phyloP scores from a whole-genome alignment of 371 early-diverging fungal genomes.

The Mortierella sp. region DNA sequence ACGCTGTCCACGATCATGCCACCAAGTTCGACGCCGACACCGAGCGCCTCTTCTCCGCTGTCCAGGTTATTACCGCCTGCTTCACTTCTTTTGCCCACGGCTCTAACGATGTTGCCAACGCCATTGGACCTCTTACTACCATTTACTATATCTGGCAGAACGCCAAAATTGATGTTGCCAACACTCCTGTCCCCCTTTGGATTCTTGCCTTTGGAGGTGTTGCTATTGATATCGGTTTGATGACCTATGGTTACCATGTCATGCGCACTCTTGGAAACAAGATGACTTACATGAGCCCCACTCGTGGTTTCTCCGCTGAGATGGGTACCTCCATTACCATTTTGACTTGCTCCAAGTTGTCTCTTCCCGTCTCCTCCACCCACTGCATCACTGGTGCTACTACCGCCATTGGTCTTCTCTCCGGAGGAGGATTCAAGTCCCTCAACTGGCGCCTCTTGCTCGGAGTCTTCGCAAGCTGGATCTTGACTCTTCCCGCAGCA shows the following conservation, averaged over 20 bases:
- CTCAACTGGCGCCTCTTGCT: constrained; percentile 87
- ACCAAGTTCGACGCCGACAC: constrained; percentile 81
- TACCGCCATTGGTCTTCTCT: constrained; percentile 88
- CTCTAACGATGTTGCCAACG: constrained; percentile 92
- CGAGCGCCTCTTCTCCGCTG: constrained; percentile 86
- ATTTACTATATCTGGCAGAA: constrained; percentile 79
- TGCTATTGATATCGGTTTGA: constrained; percentile 85
- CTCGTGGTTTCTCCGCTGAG: constrained; percentile 86
- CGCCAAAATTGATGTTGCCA: constrained; percentile 63
- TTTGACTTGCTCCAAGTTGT: constrained; percentile 86
- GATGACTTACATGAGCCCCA: constrained; percentile 86
- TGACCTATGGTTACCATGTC: constrained; percentile 77
- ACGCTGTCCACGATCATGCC: constrained; percentile 71
- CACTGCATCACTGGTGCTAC: constrained; percentile 92
- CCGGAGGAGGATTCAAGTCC: constrained; percentile 73
- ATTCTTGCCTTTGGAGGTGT: constrained; percentile 83
- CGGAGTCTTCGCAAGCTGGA: constrained; percentile 82
- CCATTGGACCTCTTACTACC: constrained; percentile 83
- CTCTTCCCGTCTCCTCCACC: constrained; percentile 90
- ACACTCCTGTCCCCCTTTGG: constrained; percentile 79
- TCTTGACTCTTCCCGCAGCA: constrained; percentile 85
- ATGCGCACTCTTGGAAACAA: constrained; percentile 88
- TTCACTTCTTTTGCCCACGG: constrained; percentile 93
- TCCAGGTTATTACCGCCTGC: constrained; percentile 89
- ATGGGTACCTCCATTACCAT: constrained; percentile 89